Percentiles rank a stretch among this genome's conserved stretches.
Evolutionary conservation across 2,329 filamentous ascomycete species (phyloP).

Genomic region (Fusarium zealandicum): DNA sequence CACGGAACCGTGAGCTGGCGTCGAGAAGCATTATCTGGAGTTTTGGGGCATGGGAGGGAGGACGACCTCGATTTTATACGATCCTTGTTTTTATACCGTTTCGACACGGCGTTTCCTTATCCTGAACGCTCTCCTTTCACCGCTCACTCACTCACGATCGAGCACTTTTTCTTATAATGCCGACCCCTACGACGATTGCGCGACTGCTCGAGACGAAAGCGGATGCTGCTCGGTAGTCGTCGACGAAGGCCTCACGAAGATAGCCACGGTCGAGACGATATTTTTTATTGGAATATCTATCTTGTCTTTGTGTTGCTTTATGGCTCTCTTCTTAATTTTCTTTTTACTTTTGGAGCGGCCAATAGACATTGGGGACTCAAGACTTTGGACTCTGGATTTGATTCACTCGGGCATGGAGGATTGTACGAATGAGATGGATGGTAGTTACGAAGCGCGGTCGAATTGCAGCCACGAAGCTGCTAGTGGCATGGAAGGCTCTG

Average conservation of each 20-base stretch:
- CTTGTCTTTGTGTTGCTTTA: slow-evolving; percentile 21
- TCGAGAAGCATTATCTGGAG: slow-evolving; percentile 40
- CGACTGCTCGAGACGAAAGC: slow-evolving; percentile 15
- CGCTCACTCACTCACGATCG: slow-evolving; percentile 18
- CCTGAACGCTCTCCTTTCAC: slow-evolving; percentile 21
- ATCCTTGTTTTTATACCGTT: slow-evolving; percentile 31
- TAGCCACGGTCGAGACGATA: slow-evolving; percentile 23
- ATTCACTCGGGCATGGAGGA: slow-evolving; percentile 21
- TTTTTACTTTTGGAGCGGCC: slow-evolving; percentile 13
- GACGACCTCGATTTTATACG: slow-evolving; percentile 36
- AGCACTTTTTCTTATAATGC: slow-evolving; percentile 12
- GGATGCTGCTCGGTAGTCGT: slow-evolving; percentile 10
- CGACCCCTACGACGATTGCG: slow-evolving; percentile 19
- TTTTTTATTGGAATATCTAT: slow-evolving; percentile 26
- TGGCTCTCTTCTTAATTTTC: not conserved
- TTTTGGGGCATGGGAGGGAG: slow-evolving; percentile 35
- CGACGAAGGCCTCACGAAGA: slow-evolving; percentile 17
- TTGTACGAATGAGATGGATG: slow-evolving; percentile 28
- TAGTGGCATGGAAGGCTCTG: slow-evolving; percentile 11
- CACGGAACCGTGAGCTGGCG: slow-evolving; percentile 37
- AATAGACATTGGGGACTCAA: slow-evolving; percentile 33
- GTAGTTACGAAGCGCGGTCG: slow-evolving; percentile 12
- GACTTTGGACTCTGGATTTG: slow-evolving; percentile 26
- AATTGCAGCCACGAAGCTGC: slow-evolving; percentile 14
- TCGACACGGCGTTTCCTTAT: slow-evolving; percentile 28